Evolutionary conservation across 352 stramenopile species (phyloP), one percentile per base, ranked within the genome.

Genomic region (Phytophthora podocarpi): DNA sequence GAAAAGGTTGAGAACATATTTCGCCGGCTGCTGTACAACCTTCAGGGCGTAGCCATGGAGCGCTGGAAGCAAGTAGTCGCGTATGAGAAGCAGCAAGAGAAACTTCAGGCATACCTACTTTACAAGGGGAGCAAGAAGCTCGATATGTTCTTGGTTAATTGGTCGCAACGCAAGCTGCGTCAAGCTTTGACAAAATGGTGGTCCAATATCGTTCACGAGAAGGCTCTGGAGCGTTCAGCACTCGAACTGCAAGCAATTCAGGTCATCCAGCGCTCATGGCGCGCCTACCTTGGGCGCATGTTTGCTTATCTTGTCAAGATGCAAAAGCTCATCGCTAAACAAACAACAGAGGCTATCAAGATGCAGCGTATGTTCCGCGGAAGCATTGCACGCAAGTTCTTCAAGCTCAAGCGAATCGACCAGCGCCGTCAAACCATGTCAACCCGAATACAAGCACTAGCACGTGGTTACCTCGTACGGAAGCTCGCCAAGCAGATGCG

Each of bases 81-180:
- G 30, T 74, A 59, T 24, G 78, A 90, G 30, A 91, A 87, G 48
- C 82, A 91, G 35, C 78, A 91, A 28, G 83, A 93, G 32, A 90
- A 90, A 40, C 64, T 86, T 10, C 72, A 88, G 23, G 78, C 73
- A 2, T 89, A 93, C 20, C 64, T 92, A 16, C 73, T 91, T 32
- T 93, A 91, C 70, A 91, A 90, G 47, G 85, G 85, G 16, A 85
- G 74, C 39, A 89, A 90, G 52, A 88, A 88, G 43, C 75, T 95
- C 12, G 82, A 92, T 36, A 46, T 62, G 6, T 91, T 93, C 41
- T 45, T 92, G 20, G 59, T 74, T 23, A 90, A 90, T 43, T 91
- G 81, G 81, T 80, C 75, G 0, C 78, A 89, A 36, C 81, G 85
- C 39, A 86, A 88, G 39, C 45, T 91, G 13, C 74, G 69, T 0